Percentiles rank a stretch among this genome's conserved stretches.
phyloP scores from a whole-genome alignment of 768 basidiomycete genomes.

The Naganishia vaughanmartiniae region DNA sequence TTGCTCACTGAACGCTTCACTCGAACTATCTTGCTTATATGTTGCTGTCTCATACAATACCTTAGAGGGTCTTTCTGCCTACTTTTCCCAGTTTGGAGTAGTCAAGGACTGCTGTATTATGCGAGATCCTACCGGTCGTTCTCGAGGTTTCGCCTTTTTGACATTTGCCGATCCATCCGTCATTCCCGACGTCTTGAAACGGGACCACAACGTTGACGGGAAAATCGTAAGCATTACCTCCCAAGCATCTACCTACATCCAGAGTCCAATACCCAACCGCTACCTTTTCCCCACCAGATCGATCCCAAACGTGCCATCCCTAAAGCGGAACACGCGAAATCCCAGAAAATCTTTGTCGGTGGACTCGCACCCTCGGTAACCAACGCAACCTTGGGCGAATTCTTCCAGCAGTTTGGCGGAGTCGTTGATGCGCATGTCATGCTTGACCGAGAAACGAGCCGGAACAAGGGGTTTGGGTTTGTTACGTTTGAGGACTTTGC shows the following conservation, averaged over 20 bases:
- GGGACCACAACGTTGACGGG: conserved; percentile 91
- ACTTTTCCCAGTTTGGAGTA: conserved; percentile 93
- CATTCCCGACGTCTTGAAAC: conserved; percentile 92
- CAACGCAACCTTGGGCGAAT: conserved; percentile 86
- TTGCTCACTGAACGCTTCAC: neutral
- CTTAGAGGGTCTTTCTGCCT: conserved; percentile 60
- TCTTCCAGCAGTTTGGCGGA: conserved; percentile 89
- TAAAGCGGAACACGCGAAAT: conserved; percentile 86
- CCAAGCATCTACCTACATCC: conserved; percentile 22
- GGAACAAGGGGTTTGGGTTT: conserved; percentile 48
- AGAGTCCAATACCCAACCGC: neutral
- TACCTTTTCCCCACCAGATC: conserved; percentile 63
- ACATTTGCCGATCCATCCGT: conserved; percentile 90
- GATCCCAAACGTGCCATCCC: conserved; percentile 99
- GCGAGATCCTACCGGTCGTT: conserved; percentile 91
- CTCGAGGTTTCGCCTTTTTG: conserved; percentile 94
- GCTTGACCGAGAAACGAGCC: conserved; percentile 91
- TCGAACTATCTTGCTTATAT: conserved; percentile 34
- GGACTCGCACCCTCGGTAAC: conserved; percentile 88
- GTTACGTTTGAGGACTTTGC: conserved; percentile 86
- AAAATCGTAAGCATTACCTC: conserved; percentile 72
- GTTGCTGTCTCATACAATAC: conserved; percentile 37
- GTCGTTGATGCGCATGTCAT: conserved; percentile 98
- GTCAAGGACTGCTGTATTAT: conserved; percentile 98
- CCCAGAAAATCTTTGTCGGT: conserved; percentile 85